A percentile compares a stretch with the other conserved stretches of the same genome.
phyloP scores from a whole-genome alignment of 305 asterid species.

The Fraxinus sp. region DNA sequence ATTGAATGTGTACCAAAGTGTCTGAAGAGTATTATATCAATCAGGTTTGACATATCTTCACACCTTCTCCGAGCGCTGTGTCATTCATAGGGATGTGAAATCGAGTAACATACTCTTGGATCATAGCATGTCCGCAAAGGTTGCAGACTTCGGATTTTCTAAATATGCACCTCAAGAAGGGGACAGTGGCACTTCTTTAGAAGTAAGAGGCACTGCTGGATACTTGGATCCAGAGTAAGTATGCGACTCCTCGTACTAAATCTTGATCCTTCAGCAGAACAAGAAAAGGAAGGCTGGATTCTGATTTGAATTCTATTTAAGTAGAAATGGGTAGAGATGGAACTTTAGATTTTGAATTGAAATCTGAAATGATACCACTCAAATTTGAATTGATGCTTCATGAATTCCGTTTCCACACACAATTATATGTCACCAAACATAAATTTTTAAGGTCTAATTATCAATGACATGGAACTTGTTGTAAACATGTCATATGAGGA shows the following conservation, averaged over 20 bases:
- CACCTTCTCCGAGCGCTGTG: conserved; percentile 71
- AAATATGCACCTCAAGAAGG: conserved; percentile 95
- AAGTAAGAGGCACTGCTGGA: conserved; percentile 93
- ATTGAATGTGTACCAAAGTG: background rate
- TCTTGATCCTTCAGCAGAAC: background rate
- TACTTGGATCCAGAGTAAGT: conserved; percentile 97
- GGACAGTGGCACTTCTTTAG: conserved; percentile 78
- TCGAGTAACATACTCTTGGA: conserved; percentile 91
- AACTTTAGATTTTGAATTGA: conserved; percentile 1
- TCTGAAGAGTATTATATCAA: conserved; percentile 24
- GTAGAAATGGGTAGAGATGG: background rate
- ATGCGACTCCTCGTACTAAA: conserved; percentile 1
- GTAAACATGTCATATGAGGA: background rate
- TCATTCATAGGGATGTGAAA: conserved; percentile 88
- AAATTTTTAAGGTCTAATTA: background rate
- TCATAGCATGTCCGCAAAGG: conserved; percentile 89
- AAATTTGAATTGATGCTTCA: background rate
- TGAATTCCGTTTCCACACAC: background rate
- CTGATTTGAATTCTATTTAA: background rate
- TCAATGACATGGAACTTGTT: background rate
- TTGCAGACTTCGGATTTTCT: conserved; percentile 89
- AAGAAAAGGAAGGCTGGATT: background rate
- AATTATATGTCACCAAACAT: background rate
- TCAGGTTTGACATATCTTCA: conserved; percentile 84
- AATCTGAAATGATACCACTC: background rate